Percentiles rank a stretch among this genome's conserved stretches.
Evolutionary conservation across 1,284 basidiomycete genomes (phyloP).

Genomic region (Cutaneotrichosporon arboriforme): DNA sequence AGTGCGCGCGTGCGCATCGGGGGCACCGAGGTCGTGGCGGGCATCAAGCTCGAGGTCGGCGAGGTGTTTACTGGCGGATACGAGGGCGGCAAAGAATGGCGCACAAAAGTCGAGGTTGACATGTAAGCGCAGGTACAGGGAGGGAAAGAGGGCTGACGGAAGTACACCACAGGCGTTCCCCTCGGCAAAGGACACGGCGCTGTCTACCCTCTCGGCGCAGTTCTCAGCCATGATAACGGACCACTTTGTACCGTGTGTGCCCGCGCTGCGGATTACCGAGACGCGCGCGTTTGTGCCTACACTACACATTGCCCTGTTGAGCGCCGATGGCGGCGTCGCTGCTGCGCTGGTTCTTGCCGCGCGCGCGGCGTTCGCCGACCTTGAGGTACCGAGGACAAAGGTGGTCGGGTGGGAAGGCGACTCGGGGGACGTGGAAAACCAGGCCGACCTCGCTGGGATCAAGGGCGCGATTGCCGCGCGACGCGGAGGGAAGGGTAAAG

Average conservation of each 20-base stretch:
- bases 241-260: constrained; percentile 43
- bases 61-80: constrained; percentile 20
- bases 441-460: constrained; percentile 33
- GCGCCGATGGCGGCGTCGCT: constrained; percentile 30
- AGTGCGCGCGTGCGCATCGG: constrained; percentile 35
- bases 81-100: constrained; percentile 21
- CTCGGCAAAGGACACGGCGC: constrained; percentile 15
- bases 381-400: constrained; percentile 40
- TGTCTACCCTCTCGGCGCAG: constrained; percentile 31
- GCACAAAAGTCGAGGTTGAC: constrained; percentile 44
- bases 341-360: constrained; percentile 35
- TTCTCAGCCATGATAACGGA: constrained; percentile 35
- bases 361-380: constrained; percentile 40
- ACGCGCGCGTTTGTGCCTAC: constrained; percentile 25
- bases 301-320: constrained; percentile 35
- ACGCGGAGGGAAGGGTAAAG: constrained; percentile 26
- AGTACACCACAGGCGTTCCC: constrained; percentile 47
- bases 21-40: constrained; percentile 45
- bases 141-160: constrained; percentile 1
- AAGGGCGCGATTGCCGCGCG: constrained; percentile 40
- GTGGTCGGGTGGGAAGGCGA: constrained; percentile 37
- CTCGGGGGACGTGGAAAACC: constrained; percentile 11
- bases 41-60: constrained; percentile 43
- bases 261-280: constrained; percentile 31
- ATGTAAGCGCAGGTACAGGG: constrained; percentile 29